phyloP scores from a whole-genome alignment of 805 yeast species.

The Candida coleopterorum region DNA sequence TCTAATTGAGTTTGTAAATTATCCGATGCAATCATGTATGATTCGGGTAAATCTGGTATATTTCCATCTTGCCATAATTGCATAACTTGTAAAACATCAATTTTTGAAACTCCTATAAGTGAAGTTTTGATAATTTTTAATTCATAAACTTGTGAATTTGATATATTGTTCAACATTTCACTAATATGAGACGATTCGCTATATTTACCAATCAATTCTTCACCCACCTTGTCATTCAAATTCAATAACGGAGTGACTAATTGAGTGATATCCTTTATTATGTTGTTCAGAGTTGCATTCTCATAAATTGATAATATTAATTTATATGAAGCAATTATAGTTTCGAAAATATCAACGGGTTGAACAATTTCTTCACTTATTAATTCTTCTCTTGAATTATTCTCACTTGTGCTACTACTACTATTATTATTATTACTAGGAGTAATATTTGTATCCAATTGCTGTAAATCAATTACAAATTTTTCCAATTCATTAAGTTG shows the following conservation, averaged over 20 bases:
- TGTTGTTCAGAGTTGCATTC: slow-evolving; percentile 9
- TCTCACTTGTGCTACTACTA: not conserved
- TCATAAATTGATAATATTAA: slow-evolving; percentile 30
- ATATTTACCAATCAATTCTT: slow-evolving; percentile 15
- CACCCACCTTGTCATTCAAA: slow-evolving; percentile 16
- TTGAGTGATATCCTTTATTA: slow-evolving; percentile 9
- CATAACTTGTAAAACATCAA: slow-evolving; percentile 20
- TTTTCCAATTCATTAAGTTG: slow-evolving; percentile 25
- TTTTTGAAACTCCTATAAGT: slow-evolving; percentile 21
- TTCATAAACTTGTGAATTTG: slow-evolving; percentile 25
- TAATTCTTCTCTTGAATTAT: slow-evolving; percentile 13
- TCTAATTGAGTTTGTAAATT: slow-evolving; percentile 42
- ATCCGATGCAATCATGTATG: slow-evolving; percentile 39
- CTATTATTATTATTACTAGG: not conserved
- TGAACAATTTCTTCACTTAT: slow-evolving; percentile 23
- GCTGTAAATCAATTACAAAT: slow-evolving; percentile 20
- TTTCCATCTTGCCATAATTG: slow-evolving; percentile 29
- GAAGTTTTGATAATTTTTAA: slow-evolving; percentile 24
- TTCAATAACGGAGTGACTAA: slow-evolving; percentile 17
- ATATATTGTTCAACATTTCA: slow-evolving; percentile 24
- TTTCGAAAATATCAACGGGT: slow-evolving; percentile 33
- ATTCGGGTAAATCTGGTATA: slow-evolving; percentile 29
- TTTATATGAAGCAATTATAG: slow-evolving; percentile 24
- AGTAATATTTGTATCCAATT: slow-evolving; percentile 5
- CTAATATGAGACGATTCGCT: slow-evolving; percentile 12